Base-by-base conservation (phyloP, 495 filamentous ascomycete species). In the Penicillium pulvis region DNA sequence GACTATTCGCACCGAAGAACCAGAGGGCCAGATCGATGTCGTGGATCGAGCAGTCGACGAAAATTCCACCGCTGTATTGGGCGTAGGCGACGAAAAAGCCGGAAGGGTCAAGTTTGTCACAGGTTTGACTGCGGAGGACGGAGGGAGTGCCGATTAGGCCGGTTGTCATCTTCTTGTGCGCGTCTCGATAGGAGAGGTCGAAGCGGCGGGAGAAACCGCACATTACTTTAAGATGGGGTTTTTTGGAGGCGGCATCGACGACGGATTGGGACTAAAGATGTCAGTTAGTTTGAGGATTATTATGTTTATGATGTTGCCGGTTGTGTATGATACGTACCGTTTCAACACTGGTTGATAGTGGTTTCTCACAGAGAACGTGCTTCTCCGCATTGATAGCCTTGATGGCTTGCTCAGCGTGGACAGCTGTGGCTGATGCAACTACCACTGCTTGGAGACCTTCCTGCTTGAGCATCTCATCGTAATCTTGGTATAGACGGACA, bases 281-380 rank as follows among this genome's bases (percentile, higher is more conserved):
- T 16, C 14, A 41, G 39, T 52, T 51, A 57, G 59, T 12, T 28
- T 9, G 20, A 23, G 20, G 20, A 1, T 23, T 23, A 23, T 23
- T 23, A 23, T 23, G 20, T 23, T 23, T 23, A 23, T 23, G 2
- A 23, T 23, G 20, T 23, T 23, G 20, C 20, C 20, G 20, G 20
- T 23, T 23, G 20, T 23, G 20, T 17, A 8, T 42, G 14, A 2
- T 33, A 74, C 79, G 60, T 77, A 84, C 83, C 39, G 81, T 71
- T 59, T 81, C 80, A 20, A 78, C 74, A 49, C 71, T 80, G 1
- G 80, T 82, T 1, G 70, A 74, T 43, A 83, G 57, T 1, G 80
- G 81, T 67, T 85, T 85, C 70, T 85, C 83, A 60, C 81, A 85
- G 16, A 84, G 69, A 48, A 83, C 79, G 55, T 86, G 81, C 65